Evolutionary conservation across 208 protist genomes (phyloP).

Genomic region (Ichthyophonus hoferi): DNA sequence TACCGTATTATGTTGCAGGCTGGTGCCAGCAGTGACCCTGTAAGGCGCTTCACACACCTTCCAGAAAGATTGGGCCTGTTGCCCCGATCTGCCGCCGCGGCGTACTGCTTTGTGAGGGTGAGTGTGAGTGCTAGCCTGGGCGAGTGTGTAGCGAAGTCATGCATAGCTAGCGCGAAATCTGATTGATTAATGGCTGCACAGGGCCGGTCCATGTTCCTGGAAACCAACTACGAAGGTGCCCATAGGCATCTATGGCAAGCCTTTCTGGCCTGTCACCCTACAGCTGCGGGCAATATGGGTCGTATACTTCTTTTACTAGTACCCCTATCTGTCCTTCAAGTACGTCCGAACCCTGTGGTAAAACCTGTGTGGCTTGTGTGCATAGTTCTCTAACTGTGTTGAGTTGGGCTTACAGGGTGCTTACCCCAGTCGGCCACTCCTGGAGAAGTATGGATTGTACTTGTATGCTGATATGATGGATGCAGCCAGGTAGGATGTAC

Average conservation of each 20-base stretch:
- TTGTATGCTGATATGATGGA: not conserved
- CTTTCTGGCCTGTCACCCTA: not conserved
- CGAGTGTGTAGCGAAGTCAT: too few relatives aligned
- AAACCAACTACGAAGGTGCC: not conserved
- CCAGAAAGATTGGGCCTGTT: not conserved
- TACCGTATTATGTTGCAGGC: not conserved
- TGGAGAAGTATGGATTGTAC: not conserved
- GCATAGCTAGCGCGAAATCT: too few relatives aligned
- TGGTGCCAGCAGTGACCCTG: not conserved
- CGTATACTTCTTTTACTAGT: not conserved
- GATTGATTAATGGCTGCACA: not conserved
- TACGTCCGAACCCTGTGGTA: too few relatives aligned
- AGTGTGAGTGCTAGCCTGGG: too few relatives aligned
- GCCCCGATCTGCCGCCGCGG: not conserved
- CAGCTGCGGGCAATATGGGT: not conserved
- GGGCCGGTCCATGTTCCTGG: not conserved
- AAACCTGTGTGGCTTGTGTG: too few relatives aligned
- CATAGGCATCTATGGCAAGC: not conserved
- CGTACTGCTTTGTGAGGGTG: not conserved
- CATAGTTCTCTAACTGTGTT: too few relatives aligned
- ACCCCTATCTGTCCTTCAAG: not conserved
- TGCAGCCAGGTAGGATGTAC: too few relatives aligned
- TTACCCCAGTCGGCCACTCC: not conserved
- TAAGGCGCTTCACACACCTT: not conserved
- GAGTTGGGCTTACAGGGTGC: not conserved